A percentile compares a stretch with the other conserved stretches of the same genome.
Conservation (phyloP, 257 asterid species). For the Jaltomata sinuosa region DNA sequence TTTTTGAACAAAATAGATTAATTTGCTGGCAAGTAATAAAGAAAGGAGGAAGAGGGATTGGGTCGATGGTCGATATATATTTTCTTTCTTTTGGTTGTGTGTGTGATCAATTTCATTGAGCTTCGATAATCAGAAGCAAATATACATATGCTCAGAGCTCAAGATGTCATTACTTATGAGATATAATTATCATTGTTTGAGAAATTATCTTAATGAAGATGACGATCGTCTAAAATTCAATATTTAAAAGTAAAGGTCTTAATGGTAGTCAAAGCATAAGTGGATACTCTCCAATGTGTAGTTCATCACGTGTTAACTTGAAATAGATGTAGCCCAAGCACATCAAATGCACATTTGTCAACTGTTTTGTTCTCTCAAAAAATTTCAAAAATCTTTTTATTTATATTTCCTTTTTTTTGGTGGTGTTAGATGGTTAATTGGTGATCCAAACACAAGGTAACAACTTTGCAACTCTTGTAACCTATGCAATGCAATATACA, state of each 20-base stretch:
- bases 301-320: neutral
- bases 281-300: neutral
- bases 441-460: neutral
- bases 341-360: neutral
- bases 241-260: too few relatives aligned
- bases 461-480: neutral
- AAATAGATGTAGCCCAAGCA: neutral
- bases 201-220: too few relatives aligned
- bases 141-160: too few relatives aligned
- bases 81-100: neutral
- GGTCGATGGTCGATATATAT: neutral
- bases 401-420: neutral
- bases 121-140: neutral
- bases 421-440: neutral
- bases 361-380: neutral
- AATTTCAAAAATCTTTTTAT: neutral
- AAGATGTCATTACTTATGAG: too few relatives aligned
- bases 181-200: too few relatives aligned
- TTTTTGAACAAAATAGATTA: neutral
- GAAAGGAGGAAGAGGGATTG: neutral
- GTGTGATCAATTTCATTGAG: neutral
- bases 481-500: neutral
- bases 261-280: neutral
- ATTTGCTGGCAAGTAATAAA: neutral
- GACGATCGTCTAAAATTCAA: too few relatives aligned